Percentiles rank a stretch among this genome's conserved stretches.
These are phyloP conservation scores for Apophysomyces ossiformis DNA, from an alignment of 371 early-diverging fungal genomes.

Conservation along the genomic window DNA sequence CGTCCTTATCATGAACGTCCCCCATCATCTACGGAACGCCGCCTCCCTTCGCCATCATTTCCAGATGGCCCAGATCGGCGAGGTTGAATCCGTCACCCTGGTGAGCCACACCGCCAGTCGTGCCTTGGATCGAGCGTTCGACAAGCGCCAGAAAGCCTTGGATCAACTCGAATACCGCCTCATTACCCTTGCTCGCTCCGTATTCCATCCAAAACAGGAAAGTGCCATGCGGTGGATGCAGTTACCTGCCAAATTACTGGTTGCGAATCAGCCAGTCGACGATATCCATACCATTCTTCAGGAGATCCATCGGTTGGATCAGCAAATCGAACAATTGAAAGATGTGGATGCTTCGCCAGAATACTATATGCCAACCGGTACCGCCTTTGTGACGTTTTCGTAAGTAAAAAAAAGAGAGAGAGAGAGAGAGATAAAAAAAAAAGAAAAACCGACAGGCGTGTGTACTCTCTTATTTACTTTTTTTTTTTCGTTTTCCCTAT, in stretches of 20 bases:
- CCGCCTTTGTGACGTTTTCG: conserved; percentile 71
- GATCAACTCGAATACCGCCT: conserved; percentile 36
- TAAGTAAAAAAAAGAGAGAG: conserved; percentile 23
- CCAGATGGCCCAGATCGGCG: conserved; percentile 39
- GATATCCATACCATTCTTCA: conserved; percentile 9
- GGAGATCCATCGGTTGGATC: conserved; percentile 18
- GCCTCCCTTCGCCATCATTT: conserved; percentile 39
- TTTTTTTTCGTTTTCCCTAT: conserved; percentile 15
- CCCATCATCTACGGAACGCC: conserved; percentile 41
- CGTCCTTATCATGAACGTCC: conserved; percentile 44
- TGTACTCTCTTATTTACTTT: conserved; percentile 1
- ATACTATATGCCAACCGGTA: conserved; percentile 56
- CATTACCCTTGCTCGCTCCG: conserved; percentile 26
- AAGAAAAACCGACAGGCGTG: background rate
- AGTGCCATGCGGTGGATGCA: conserved; percentile 11
- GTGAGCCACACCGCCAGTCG: conserved; percentile 35
- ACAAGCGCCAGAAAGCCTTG: conserved; percentile 23
- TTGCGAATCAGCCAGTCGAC: background rate
- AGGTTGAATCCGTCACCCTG: conserved; percentile 42
- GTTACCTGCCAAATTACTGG: conserved; percentile 21
- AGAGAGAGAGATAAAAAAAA: no score
- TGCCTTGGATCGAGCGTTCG: conserved; percentile 18
- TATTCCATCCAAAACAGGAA: background rate
- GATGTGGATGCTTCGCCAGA: conserved; percentile 39
- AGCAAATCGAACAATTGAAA: conserved; percentile 33